phyloP scores from a whole-genome alignment of 225 moss, liverwort and hornwort species.

The Physcomitrium patens region DNA sequence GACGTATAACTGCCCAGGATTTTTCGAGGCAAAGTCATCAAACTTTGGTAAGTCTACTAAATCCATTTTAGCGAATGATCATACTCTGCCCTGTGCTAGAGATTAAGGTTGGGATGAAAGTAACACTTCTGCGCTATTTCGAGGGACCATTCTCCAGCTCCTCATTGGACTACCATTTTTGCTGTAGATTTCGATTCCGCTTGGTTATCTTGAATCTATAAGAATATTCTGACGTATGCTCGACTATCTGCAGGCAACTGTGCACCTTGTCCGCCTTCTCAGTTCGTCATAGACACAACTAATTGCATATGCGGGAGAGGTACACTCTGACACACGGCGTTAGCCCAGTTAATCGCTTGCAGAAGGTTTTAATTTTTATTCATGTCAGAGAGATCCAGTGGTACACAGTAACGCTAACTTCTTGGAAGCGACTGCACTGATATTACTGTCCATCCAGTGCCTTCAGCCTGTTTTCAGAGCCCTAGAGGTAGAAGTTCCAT shows the following conservation, averaged over 20 bases:
- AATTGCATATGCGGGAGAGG: conserved; percentile 49
- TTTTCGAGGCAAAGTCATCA: conserved; percentile 32
- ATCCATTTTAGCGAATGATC: background rate
- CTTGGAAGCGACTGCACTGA: background rate
- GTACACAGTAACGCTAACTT: too few relatives aligned
- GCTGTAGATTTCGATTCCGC: background rate
- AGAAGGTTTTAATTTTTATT: background rate
- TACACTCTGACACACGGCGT: background rate
- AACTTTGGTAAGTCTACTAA: conserved; percentile 39
- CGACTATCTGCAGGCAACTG: conserved; percentile 41
- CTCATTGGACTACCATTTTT: background rate
- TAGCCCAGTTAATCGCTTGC: background rate
- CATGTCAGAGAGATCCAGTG: too few relatives aligned
- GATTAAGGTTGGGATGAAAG: background rate
- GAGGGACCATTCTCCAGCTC: background rate
- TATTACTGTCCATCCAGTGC: too few relatives aligned
- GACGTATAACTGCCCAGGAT: conserved; percentile 44
- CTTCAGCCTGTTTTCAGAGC: background rate
- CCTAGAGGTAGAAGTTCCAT: background rate
- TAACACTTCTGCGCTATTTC: background rate
- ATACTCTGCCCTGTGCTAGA: background rate
- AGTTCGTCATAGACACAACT: conserved; percentile 37
- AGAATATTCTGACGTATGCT: conserved; percentile 13
- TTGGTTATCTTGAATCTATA: background rate
- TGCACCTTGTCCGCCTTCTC: conserved; percentile 52